Evolutionary conservation across 768 basidiomycete genomes (phyloP).

Genomic region (Pleurotus eryngii): DNA sequence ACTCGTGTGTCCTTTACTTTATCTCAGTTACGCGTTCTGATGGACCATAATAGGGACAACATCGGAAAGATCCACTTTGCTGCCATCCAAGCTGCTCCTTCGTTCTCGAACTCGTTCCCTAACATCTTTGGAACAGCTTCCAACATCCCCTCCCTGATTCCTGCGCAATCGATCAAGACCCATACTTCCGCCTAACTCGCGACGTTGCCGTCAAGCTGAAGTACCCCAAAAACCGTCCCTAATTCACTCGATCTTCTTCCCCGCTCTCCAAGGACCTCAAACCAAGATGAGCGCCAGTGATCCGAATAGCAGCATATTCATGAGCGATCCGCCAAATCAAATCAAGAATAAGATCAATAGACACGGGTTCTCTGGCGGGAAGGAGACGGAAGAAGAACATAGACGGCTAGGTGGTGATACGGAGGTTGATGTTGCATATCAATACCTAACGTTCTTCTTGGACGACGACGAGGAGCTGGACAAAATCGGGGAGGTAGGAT

Average conservation of each 20-base stretch:
- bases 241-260: slow-evolving; percentile 96
- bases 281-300: slow-evolving; percentile 99
- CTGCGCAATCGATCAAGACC: slow-evolving; percentile 97
- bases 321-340: slow-evolving; percentile 88
- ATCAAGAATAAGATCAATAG: slow-evolving; percentile 98
- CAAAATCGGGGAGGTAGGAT: slow-evolving; percentile 67
- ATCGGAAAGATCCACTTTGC: slow-evolving; percentile 98
- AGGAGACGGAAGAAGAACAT: slow-evolving; percentile 96
- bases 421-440: slow-evolving; percentile 94
- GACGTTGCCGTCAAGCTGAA: slow-evolving; percentile 93
- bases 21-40: background rate
- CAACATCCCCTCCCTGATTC: slow-evolving; percentile 90
- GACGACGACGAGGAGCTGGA: slow-evolving; percentile 91
- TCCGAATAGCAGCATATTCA: slow-evolving; percentile 89
- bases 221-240: slow-evolving; percentile 96
- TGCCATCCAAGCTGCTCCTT: slow-evolving; percentile 91
- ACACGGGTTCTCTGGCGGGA: slow-evolving; percentile 95
- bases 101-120: slow-evolving; percentile 98
- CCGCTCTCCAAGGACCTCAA: slow-evolving; percentile 95
- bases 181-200: slow-evolving; percentile 96
- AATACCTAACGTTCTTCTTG: slow-evolving; percentile 93
- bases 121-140: slow-evolving; percentile 87
- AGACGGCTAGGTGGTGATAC: slow-evolving; percentile 83
- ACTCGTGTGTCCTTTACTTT: slow-evolving; percentile 65
- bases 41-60: slow-evolving; percentile 67